Percentiles rank a stretch among this genome's conserved stretches.
These are phyloP conservation scores for Gossypium schwendimanii DNA, from an alignment of 441 rosid genomes.

Conservation along the genomic window DNA sequence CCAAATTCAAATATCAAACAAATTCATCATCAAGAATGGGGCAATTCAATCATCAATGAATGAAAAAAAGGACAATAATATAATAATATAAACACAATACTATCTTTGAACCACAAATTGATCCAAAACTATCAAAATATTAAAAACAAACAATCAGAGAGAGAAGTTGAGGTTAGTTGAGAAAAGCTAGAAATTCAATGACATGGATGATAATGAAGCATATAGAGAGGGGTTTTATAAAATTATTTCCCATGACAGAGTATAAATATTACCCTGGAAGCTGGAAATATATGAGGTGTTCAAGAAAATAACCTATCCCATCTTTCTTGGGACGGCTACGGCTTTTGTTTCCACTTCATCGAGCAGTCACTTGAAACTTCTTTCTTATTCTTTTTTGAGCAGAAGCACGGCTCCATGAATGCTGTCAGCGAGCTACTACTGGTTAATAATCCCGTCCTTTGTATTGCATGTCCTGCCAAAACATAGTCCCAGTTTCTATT, in stretches of 20 bases:
- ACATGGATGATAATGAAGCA: constrained; percentile 15
- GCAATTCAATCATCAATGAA: too few species aligned
- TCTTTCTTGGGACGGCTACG: constrained; percentile 4
- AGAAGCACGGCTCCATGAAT: constrained; percentile 19
- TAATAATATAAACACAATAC: neutral
- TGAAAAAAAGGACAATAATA: neutral
- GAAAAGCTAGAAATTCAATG: constrained; percentile 4
- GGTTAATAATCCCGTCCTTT: constrained; percentile 56
- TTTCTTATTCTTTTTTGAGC: constrained; percentile 23
- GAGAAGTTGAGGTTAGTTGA: neutral
- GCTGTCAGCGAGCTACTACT: constrained; percentile 5
- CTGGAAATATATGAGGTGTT: constrained; percentile 6
- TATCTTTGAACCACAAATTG: neutral
- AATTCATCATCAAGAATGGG: too few species aligned
- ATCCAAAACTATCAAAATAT: neutral
- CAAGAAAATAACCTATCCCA: neutral
- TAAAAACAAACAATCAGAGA: constrained; percentile 8
- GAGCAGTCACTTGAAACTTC: neutral
- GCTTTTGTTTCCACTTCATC: constrained; percentile 16
- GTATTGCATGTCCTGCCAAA: constrained; percentile 62
- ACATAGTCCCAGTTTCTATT: neutral
- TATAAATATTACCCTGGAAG: neutral
- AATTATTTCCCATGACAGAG: neutral
- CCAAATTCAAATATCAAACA: too few species aligned
- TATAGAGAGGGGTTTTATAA: constrained; percentile 9